Percentiles rank a stretch among this genome's conserved stretches.
Conservation (phyloP, 2,329 filamentous ascomycete genomes). For the Acrodontium crateriforme region DNA sequence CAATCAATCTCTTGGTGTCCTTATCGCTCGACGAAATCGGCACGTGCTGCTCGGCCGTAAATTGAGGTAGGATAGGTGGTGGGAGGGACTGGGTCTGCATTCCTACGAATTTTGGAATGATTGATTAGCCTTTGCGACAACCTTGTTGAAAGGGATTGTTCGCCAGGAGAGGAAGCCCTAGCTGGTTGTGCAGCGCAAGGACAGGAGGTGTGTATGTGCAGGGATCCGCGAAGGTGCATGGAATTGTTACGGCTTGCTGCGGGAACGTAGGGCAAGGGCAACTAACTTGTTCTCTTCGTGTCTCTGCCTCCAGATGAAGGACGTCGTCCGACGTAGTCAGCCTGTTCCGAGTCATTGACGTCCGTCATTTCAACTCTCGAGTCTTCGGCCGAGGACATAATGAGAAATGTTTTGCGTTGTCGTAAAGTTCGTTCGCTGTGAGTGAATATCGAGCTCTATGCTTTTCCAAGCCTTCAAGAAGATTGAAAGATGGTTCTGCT, state of each 20-base stretch:
- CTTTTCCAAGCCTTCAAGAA: no score
- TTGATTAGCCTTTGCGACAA: conserved; percentile 21
- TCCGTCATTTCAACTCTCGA: conserved; percentile 14
- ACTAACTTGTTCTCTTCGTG: conserved; percentile 22
- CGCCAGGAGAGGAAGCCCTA: no score
- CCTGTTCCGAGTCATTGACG: conserved; percentile 13
- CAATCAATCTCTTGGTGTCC: conserved; percentile 79
- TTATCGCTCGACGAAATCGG: conserved; percentile 79
- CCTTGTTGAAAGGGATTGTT: conserved; percentile 26
- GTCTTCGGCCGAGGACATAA: conserved; percentile 6
- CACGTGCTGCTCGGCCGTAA: conserved; percentile 83
- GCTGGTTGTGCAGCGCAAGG: no score
- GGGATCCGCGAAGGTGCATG: no score
- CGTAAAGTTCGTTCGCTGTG: no score
- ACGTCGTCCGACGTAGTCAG: conserved; percentile 18
- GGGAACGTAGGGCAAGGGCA: conserved; percentile 3
- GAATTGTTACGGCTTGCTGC: no score
- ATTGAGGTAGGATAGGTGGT: conserved; percentile 74
- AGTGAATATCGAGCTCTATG: no score
- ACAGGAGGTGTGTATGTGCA: background rate
- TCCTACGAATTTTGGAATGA: conserved; percentile 12
- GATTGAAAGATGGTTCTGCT: no score
- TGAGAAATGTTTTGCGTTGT: no score
- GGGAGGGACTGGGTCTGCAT: conserved; percentile 74
- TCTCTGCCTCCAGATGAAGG: conserved; percentile 20